Conservation (phyloP, 1,284 basidiomycete genomes). For the Cerrena zonata region DNA sequence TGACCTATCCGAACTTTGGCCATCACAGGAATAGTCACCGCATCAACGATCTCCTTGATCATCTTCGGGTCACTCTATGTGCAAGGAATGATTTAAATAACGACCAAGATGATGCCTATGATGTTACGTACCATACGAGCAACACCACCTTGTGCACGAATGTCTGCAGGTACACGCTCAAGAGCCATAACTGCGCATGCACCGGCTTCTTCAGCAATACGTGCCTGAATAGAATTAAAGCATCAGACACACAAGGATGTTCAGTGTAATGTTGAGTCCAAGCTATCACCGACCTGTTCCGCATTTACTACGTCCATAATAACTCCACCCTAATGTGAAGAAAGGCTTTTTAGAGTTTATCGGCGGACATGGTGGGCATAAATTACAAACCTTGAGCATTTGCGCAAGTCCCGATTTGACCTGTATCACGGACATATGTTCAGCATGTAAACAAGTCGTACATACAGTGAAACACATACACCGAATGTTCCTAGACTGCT, state of each 20-base stretch:
- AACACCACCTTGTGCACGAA: conserved; percentile 84
- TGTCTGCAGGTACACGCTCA: conserved; percentile 94
- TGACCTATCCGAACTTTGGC: conserved; percentile 95
- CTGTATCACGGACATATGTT: conserved; percentile 30
- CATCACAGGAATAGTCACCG: conserved; percentile 90
- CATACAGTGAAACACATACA: no score
- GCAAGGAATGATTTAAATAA: not conserved
- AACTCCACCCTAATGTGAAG: conserved; percentile 65
- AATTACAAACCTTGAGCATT: conserved; percentile 76
- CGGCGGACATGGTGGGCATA: not conserved
- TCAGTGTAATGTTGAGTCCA: conserved; percentile 6
- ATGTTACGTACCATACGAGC: conserved; percentile 75
- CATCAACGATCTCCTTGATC: conserved; percentile 93
- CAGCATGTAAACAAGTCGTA: conserved; percentile 7
- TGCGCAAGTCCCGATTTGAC: conserved; percentile 92
- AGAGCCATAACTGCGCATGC: conserved; percentile 98
- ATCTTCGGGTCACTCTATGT: conserved; percentile 85
- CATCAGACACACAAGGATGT: conserved; percentile 10
- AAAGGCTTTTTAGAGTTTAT: no score
- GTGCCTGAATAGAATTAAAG: conserved; percentile 62
- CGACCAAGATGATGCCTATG: not conserved
- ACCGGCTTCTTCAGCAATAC: conserved; percentile 95
- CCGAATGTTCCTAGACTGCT: conserved; percentile 79
- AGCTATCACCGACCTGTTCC: conserved; percentile 54
- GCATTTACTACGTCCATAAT: conserved; percentile 89